Evolutionary conservation across 2,329 filamentous ascomycete species (phyloP).

Genomic region (Aspergillus jensenii): DNA sequence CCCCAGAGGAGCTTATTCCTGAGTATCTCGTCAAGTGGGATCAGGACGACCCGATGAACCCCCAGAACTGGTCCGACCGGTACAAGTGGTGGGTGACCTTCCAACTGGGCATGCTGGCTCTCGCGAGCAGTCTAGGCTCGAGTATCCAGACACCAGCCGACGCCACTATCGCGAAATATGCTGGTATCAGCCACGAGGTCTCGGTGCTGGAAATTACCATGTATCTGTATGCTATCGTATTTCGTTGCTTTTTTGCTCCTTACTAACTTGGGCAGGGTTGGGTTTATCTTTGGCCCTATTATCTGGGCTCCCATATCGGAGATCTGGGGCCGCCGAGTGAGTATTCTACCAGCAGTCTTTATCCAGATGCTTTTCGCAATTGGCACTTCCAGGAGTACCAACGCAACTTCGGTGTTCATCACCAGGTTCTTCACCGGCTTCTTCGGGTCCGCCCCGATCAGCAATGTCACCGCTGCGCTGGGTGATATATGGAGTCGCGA

Average conservation of each 20-base stretch:
- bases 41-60: conserved; percentile 36
- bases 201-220: conserved; percentile 49
- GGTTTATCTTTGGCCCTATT: conserved; percentile 54
- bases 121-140: conserved; percentile 51
- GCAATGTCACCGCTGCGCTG: conserved; percentile 67
- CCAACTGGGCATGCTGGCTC: conserved; percentile 51
- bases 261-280: neutral
- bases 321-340: conserved; percentile 51
- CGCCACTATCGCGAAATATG: conserved; percentile 41
- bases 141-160: conserved; percentile 53
- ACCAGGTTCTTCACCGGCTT: conserved; percentile 65
- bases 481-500: conserved; percentile 48
- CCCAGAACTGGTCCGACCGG: conserved; percentile 45
- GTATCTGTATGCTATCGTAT: conserved; percentile 38
- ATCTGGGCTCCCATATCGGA: conserved; percentile 65
- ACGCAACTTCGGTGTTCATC: conserved; percentile 64
- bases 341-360: conserved; percentile 56
- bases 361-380: conserved; percentile 63
- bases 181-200: conserved; percentile 45
- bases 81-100: conserved; percentile 52
- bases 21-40: conserved; percentile 11
- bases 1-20: neutral
- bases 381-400: conserved; percentile 61
- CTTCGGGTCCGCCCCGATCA: conserved; percentile 65
- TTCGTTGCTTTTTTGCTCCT: neutral